phyloP scores from a whole-genome alignment of 306 rosid species.

The Fragaria iinumae region DNA sequence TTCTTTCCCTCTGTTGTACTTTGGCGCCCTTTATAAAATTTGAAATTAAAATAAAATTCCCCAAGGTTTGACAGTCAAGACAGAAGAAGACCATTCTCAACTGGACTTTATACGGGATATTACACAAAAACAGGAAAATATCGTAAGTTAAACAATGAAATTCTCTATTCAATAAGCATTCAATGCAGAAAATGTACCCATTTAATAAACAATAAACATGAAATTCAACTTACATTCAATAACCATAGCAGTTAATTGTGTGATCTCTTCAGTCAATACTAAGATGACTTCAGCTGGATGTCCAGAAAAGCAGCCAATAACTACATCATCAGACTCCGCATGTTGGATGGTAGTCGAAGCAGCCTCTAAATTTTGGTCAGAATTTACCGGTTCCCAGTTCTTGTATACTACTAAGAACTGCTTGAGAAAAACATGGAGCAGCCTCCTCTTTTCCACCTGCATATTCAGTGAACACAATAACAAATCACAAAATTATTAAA shows the following conservation, averaged over 20 bases:
- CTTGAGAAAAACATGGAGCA: constrained; percentile 83
- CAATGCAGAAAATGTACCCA: not conserved
- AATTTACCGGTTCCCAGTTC: constrained; percentile 78
- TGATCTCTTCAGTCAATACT: constrained; percentile 69
- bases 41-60: not conserved
- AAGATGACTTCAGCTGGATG: constrained; percentile 88
- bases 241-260: constrained; percentile 62
- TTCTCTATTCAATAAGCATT: not conserved
- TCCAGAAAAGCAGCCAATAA: constrained; percentile 89
- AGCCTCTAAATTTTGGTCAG: constrained; percentile 55
- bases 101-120: not conserved
- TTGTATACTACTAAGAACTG: constrained; percentile 79
- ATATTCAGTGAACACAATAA: constrained; percentile 20
- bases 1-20: not conserved
- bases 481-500: constrained; percentile 2
- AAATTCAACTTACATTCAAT: constrained; percentile 68
- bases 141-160: not conserved
- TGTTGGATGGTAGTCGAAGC: constrained; percentile 39
- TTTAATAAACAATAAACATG: not conserved
- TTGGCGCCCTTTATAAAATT: not conserved
- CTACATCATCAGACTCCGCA: constrained; percentile 51
- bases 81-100: not conserved
- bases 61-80: constrained; percentile 1
- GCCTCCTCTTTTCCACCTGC: constrained; percentile 82
- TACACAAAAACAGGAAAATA: not conserved